These are phyloP conservation scores for Mycena floridula DNA, from an alignment of 768 basidiomycete genomes.

Conservation along the genomic window DNA sequence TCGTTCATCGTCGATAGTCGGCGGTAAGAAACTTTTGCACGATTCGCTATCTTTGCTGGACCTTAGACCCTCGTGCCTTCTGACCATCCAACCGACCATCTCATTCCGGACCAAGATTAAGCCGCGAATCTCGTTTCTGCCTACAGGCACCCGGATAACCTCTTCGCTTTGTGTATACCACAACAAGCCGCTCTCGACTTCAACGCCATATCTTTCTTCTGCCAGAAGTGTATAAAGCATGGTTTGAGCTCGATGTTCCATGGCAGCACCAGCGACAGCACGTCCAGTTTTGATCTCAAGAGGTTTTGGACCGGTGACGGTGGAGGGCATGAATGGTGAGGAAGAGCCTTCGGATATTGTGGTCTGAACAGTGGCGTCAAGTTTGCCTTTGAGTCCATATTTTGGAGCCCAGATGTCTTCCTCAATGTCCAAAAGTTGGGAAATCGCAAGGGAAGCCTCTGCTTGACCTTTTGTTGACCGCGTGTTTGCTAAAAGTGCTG, in stretches of 20 bases:
- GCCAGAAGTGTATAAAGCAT: slow-evolving; percentile 93
- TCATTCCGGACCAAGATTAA: slow-evolving; percentile 81
- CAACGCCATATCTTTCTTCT: slow-evolving; percentile 82
- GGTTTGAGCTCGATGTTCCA: slow-evolving; percentile 97
- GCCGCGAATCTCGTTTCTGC: slow-evolving; percentile 77
- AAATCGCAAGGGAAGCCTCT: slow-evolving; percentile 61
- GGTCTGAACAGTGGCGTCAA: slow-evolving; percentile 83
- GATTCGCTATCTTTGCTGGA: slow-evolving; percentile 1
- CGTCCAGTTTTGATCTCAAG: slow-evolving; percentile 97
- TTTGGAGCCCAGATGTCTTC: slow-evolving; percentile 98
- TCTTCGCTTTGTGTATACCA: slow-evolving; percentile 94
- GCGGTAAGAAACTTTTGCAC: slow-evolving; percentile 62
- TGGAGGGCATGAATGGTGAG: slow-evolving; percentile 16
- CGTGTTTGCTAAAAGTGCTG: slow-evolving; percentile 64
- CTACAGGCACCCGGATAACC: slow-evolving; percentile 74
- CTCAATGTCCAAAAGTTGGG: slow-evolving; percentile 79
- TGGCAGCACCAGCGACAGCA: slow-evolving; percentile 52
- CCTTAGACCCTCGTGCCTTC: slow-evolving; percentile 28
- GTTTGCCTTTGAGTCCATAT: slow-evolving; percentile 92
- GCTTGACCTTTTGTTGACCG: slow-evolving; percentile 42
- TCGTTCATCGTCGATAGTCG: slow-evolving; percentile 77
- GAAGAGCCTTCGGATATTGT: slow-evolving; percentile 43
- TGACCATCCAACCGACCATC: slow-evolving; percentile 72
- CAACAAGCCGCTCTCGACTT: slow-evolving; percentile 77
- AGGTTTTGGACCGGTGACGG: slow-evolving; percentile 49